Evolutionary conservation across 148 eudicot genomes (phyloP), one percentile per base, ranked within the genome.

Genomic region (Camellia sinensis): DNA sequence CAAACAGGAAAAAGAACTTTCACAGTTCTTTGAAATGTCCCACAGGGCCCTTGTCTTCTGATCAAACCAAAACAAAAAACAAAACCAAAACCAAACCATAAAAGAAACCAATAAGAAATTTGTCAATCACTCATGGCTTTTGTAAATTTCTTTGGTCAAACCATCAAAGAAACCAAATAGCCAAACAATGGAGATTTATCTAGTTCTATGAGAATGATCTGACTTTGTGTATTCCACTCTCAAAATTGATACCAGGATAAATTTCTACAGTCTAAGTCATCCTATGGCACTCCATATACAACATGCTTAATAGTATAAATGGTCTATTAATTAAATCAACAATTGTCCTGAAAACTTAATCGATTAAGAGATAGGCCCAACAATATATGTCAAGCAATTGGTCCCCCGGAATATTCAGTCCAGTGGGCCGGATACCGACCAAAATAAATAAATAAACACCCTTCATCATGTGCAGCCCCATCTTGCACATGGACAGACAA

Each of bases 1-100:
- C 67, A 74, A 80, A 84, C 89, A 84, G 67, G 79, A 84, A 79
- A 80, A 79, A 79, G 46, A 71, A 60, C 68, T 56, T 67, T 21
- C 79, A 56, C 84, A 63, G 57, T 73, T 63, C 43, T 79, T 71
- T 46, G 67, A 44, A 54, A 64, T 77, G 3, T 5, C 79, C 79
- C 71, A 71, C 43, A 15, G 75, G n/a, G 67, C 43, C 14, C 66
- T 79, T 13, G 45, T 61, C 78, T 84, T 17, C 81, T 75, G 78
- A 66, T 74, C 50, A 71, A 80, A 75, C 15, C 2, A 76, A 80
- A 73, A 45, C 5, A 7, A 17, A 62, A n/a, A n/a, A n/a, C n/a
- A n/a, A n/a, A 29, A 29, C 37, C 37, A 29, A 29, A 48, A 7
- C 52, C 5, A 48, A 48, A 48, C 7, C 52, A 48, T 48, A 4